phyloP scores from a whole-genome alignment of 306 rosid genomes.

The Vachellia pachyceras region DNA sequence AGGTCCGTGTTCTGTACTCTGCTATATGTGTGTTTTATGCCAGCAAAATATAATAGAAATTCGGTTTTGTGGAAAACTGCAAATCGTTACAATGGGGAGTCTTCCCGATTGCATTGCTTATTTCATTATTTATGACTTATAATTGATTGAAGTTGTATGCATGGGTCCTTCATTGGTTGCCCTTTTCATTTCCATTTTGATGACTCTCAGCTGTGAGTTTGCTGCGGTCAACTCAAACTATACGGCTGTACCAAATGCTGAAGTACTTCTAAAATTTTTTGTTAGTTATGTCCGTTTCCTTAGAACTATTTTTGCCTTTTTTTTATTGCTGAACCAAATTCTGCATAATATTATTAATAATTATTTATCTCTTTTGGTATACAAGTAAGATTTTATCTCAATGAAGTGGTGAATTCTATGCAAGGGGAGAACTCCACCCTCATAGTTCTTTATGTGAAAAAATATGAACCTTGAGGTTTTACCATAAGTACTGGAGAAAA shows the following conservation, averaged over 20 bases:
- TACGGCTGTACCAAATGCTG: neutral
- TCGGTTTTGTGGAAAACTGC: neutral
- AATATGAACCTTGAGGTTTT: neutral
- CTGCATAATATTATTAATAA: neutral
- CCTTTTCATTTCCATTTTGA: neutral
- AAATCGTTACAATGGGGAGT: neutral
- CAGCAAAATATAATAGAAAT: neutral
- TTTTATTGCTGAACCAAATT: neutral
- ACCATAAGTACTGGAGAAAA: neutral
- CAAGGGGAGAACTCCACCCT: neutral
- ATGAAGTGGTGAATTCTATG: neutral
- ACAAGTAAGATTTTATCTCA: neutral
- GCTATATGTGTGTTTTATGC: neutral
- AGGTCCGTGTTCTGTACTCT: constrained; percentile 51
- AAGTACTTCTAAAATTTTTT: neutral
- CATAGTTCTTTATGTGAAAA: neutral
- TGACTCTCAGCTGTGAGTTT: neutral
- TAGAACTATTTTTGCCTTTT: neutral
- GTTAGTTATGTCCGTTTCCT: neutral
- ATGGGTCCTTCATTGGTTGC: neutral
- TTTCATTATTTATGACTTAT: neutral
- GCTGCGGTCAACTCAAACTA: neutral
- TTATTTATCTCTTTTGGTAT: neutral
- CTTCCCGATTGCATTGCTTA: neutral
- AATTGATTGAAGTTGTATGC: neutral